Conservation (phyloP, 2,329 filamentous ascomycete species). For the Rhynchosporium agropyri region DNA sequence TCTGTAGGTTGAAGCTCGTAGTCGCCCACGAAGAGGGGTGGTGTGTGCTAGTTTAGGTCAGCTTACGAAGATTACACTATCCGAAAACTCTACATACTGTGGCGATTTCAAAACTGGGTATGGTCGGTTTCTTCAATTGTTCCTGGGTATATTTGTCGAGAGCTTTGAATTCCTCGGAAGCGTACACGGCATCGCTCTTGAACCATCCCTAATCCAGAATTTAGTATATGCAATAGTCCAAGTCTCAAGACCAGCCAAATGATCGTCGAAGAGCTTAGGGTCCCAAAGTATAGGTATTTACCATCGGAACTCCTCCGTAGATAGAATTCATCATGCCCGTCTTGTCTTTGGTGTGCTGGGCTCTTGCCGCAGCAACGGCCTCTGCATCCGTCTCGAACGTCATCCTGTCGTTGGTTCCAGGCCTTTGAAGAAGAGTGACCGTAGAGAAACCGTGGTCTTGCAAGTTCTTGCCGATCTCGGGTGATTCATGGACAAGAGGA, state of each 20-base stretch:
- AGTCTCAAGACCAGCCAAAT: too few species aligned
- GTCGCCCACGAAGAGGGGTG: conserved; percentile 43
- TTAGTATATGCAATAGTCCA: too few species aligned
- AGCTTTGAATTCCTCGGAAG: conserved; percentile 52
- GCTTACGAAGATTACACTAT: neutral
- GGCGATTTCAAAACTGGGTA: conserved; percentile 60
- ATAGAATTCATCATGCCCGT: conserved; percentile 47
- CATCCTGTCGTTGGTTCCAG: conserved; percentile 48
- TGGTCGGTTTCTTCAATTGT: conserved; percentile 51
- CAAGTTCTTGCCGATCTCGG: conserved; percentile 64
- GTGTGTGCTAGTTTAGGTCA: conserved; percentile 28
- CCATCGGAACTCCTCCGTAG: conserved; percentile 45
- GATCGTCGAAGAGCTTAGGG: too few species aligned
- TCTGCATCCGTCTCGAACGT: conserved; percentile 50
- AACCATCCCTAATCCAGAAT: conserved; percentile 44
- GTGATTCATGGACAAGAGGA: conserved; percentile 56
- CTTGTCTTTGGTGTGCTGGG: conserved; percentile 50
- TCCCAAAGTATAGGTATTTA: too few species aligned
- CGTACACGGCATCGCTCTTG: conserved; percentile 47
- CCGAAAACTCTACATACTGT: conserved; percentile 46
- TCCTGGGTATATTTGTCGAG: conserved; percentile 49
- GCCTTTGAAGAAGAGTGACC: conserved; percentile 46
- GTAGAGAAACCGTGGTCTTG: conserved; percentile 43
- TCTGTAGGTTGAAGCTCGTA: conserved; percentile 42
- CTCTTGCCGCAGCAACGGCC: conserved; percentile 49